Base-by-base conservation (phyloP, 305 asterid genomes). In the Stenogyne calaminthoides region DNA sequence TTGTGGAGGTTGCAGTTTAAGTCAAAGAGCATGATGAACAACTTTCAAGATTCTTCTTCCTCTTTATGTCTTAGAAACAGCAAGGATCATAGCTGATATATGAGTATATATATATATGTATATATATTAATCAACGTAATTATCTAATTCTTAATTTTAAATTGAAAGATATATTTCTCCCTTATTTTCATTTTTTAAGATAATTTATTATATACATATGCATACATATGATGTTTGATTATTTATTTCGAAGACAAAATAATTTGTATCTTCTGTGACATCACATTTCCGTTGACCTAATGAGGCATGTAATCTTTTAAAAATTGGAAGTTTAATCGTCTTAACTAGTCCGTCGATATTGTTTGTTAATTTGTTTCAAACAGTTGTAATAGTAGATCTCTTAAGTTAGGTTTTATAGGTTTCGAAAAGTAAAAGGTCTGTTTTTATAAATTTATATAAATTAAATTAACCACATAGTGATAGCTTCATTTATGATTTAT, bases 21-120 rank as follows among this genome's bases (percentile, higher is more conserved):
- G 7, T 71, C 20, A 25, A 71, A 42, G 36, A 59, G 75, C 75
- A 29, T 58, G 75, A 58, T 16, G 59, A 59, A 59, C 59, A 44
- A 58, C 75, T 69, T 47, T 11, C 66, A 37, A 22, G 64, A 69
- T 55, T 70, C 32, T 40, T 70, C 18, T 7, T 9, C 9, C 14
- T 7, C 5, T 32, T 44, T 36, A 18, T 9, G 5, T 18, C 37
- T 9, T 19, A 68, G 27, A 16, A 52, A 56, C 74, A 55, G 25
- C 74, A 69, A 37, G 74, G 15, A 69, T 56, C 65, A n/a, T 39
- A 27, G 18, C 65, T 52, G 22, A 34, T 68, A 47, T 22, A 9
- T 54, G 0, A 15, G 0, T 51, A 51, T 51, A 2, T 15, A 52
- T 52, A 51, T 2, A n/a, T 15, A 6, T 22, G 1, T 18, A 22